Percentiles rank a stretch among this genome's conserved stretches.
phyloP scores from a whole-genome alignment of 768 basidiomycete species.

The Psilocybe cyanescens region DNA sequence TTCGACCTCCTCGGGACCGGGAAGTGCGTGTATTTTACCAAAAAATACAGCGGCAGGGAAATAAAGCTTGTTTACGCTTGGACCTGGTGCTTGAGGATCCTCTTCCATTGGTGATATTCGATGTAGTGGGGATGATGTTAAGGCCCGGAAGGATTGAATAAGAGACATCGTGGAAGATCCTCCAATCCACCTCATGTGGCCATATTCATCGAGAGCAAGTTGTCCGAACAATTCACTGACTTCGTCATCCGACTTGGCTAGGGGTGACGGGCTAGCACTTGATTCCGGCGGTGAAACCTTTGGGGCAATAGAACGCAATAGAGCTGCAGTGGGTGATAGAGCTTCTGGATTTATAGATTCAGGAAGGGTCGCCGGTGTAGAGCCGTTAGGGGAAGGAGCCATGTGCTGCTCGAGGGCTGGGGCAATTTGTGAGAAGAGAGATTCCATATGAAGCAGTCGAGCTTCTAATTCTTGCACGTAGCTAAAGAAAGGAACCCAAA shows the following conservation, averaged over 20 bases:
- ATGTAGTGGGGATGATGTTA: conserved; percentile 73
- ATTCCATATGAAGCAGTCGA: conserved; percentile 86
- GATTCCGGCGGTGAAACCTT: conserved; percentile 36
- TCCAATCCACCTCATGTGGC: conserved; percentile 91
- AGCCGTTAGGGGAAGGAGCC: conserved; percentile 54
- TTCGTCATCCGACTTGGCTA: conserved; percentile 68
- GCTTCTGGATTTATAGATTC: conserved; percentile 36
- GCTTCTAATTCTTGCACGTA: conserved; percentile 94
- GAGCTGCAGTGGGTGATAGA: conserved; percentile 37
- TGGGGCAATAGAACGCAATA: conserved; percentile 38
- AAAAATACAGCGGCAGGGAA: conserved; percentile 89
- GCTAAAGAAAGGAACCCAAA: conserved; percentile 40
- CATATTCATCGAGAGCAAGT: conserved; percentile 86
- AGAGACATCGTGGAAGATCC: conserved; percentile 92
- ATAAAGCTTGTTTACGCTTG: conserved; percentile 83
- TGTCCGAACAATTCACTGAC: conserved; percentile 87
- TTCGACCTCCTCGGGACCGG: conserved; percentile 85
- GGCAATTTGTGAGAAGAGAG: conserved; percentile 80
- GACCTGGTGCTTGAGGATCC: conserved; percentile 77
- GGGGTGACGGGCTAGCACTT: conserved; percentile 36
- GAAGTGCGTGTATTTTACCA: conserved; percentile 82
- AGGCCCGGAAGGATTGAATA: conserved; percentile 83
- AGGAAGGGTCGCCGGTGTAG: conserved; percentile 34
- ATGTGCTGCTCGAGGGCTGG: conserved; percentile 74
- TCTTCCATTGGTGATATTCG: conserved; percentile 86